Evolutionary conservation across 352 stramenopile genomes (phyloP).

Genomic region (Phytophthora multivora): DNA sequence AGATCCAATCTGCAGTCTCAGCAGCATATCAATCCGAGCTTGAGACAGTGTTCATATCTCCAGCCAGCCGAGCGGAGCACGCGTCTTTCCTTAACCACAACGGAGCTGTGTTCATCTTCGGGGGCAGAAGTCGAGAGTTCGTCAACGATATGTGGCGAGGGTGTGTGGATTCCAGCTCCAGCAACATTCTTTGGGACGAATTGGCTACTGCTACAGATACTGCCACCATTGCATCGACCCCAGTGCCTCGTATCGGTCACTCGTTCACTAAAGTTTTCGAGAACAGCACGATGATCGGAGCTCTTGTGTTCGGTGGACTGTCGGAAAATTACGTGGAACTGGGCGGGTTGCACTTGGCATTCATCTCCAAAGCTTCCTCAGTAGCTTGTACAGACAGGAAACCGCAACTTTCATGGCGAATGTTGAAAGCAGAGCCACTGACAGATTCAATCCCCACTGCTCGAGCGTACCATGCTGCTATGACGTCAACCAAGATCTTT

Average conservation of each 20-base stretch:
- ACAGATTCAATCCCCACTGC: slow-evolving; percentile 27
- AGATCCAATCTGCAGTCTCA: slow-evolving; percentile 51
- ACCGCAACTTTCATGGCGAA: slow-evolving; percentile 49
- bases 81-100: slow-evolving; percentile 42
- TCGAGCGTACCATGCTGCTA: slow-evolving; percentile 53
- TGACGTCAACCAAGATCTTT: slow-evolving; percentile 44
- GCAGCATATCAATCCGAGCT: slow-evolving; percentile 24
- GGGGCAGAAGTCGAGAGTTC: slow-evolving; percentile 60
- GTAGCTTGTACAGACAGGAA: slow-evolving; percentile 20
- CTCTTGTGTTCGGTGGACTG: slow-evolving; percentile 55
- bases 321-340: slow-evolving; percentile 54
- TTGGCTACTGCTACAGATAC: slow-evolving; percentile 43
- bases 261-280: slow-evolving; percentile 65
- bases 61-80: slow-evolving; percentile 63
- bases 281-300: slow-evolving; percentile 44
- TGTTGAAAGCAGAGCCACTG: slow-evolving; percentile 21
- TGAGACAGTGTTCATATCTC: slow-evolving; percentile 63
- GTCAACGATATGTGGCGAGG: slow-evolving; percentile 68
- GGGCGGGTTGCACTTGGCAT: slow-evolving; percentile 43
- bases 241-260: slow-evolving; percentile 55
- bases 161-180: slow-evolving; percentile 47
- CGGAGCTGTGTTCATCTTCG: slow-evolving; percentile 54
- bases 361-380: slow-evolving; percentile 43
- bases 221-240: slow-evolving; percentile 31
- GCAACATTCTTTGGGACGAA: slow-evolving; percentile 57